Percentiles rank a stretch among this genome's conserved stretches.
phyloP scores from a whole-genome alignment of 2,329 filamentous ascomycete species.

The Nannizzia gypsea region DNA sequence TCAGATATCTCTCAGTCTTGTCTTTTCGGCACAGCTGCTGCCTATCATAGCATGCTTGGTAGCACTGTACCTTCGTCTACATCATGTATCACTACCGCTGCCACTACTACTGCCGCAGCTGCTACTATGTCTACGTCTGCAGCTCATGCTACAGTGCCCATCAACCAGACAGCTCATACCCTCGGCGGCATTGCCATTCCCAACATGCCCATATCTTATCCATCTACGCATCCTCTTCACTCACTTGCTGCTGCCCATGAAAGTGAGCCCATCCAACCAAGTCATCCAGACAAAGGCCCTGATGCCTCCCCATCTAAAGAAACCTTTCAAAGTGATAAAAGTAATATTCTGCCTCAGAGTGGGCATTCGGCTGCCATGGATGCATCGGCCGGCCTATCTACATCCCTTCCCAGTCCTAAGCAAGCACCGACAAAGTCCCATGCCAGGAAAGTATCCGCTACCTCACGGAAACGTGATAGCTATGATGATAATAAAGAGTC shows the following conservation, averaged over 20 bases:
- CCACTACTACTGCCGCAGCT: constrained; percentile 16
- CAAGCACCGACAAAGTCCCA: neutral
- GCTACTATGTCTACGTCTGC: constrained; percentile 17
- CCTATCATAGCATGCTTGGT: constrained; percentile 39
- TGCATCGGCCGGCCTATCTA: neutral
- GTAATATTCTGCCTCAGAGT: neutral
- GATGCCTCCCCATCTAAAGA: constrained; percentile 6
- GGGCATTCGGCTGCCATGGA: neutral
- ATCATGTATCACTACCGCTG: constrained; percentile 17
- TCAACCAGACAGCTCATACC: constrained; percentile 17
- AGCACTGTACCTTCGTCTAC: constrained; percentile 30
- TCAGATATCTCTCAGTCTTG: constrained; percentile 16
- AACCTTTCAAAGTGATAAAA: neutral
- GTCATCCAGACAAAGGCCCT: constrained; percentile 29
- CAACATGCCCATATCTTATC: constrained; percentile 24
- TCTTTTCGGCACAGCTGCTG: constrained; percentile 28
- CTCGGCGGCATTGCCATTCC: constrained; percentile 17
- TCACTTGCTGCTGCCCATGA: constrained; percentile 32
- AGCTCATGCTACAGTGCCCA: constrained; percentile 17
- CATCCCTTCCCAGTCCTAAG: neutral
- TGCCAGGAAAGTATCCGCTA: neutral
- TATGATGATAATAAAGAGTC: constrained; percentile 3
- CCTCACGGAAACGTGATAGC: neutral
- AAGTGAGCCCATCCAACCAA: constrained; percentile 28
- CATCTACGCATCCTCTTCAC: constrained; percentile 34